Evolutionary conservation across 2,329 filamentous ascomycete species (phyloP), one percentile per base, ranked within the genome.

Genomic region (Botryosphaeria agaves): DNA sequence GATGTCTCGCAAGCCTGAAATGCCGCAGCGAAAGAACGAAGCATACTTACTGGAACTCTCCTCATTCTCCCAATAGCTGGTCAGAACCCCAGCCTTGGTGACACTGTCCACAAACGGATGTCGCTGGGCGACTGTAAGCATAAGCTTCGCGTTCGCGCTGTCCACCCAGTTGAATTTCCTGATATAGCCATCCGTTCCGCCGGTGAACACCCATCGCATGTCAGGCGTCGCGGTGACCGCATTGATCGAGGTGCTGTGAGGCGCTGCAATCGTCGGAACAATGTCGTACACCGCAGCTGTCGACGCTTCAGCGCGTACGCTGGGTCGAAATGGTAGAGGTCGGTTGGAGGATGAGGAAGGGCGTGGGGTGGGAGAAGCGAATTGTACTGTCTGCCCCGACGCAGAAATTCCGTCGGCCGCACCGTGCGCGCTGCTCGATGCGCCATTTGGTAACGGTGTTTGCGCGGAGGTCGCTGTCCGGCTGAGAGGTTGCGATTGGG

Each of bases 61-160:
- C 50, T 94, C 85, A 45, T 95, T 98, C 52, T 94, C 89, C 89
- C 89, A 98, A 52, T 98, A 98, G 30, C 81, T 92, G 68, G 94
- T 76, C 29, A 95, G 59, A 5, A 93, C 81, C 1, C 85, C 89
- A 2, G 87, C 85, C 54, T 98, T 98, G 33, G 83, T 82, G 26
- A 98, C 89, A 43, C 82, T 93, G 50, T 98, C 89, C 24, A 98
- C 89, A 45, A 95, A 98, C 0, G 89, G 89, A 49, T 98, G 89
- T 29, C 81, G 69, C 57, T 98, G 89, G 18, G 89, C 89, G 5
- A 98, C 89, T 0, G 89, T 98, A 43, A 98, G 61, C 36, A 87
- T 75, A 19, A 89, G 71, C 56, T 93, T 94, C 39, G 84, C 84
- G 49, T 98, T 98, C 41, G 91, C 85, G 4, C 89, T 94, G 20